Evolutionary conservation across 2,329 filamentous ascomycete genomes (phyloP), one percentile per base, ranked within the genome.

Genomic region (Aspergillus sp.): DNA sequence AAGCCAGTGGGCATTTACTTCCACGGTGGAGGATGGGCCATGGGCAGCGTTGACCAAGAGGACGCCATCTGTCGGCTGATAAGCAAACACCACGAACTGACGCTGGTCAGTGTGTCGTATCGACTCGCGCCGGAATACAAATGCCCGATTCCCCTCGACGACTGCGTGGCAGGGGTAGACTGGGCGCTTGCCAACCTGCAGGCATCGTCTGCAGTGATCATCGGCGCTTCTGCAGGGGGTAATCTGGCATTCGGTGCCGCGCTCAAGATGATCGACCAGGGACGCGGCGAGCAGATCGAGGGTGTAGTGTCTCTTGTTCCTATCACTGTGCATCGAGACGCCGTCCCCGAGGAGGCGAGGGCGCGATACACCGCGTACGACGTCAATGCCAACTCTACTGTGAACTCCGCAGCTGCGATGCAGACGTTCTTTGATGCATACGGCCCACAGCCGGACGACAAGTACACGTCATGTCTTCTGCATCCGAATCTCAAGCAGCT

Each of bases 221-320:
- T 71, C 11, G 76, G 76, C 19, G 66, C 66, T 4, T 77, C 75
- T 8, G 76, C 76, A 12, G 76, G 76, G 33, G 75, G 67, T 15
- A 70, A 72, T 20, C 62, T 77, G 19, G 73, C 74, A 0, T 66
- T 78, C 8, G 70, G 68, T 11, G 58, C 69, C 13, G 75, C 73
- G 19, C 66, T 78, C 56, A 71, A 66, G 54, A 63, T 76, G 12
- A 65, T 77, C 51, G 75, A 77, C 50, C 68, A 72, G 19, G 72
- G 70, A 2, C 50, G 68, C 5, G 69, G 66, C 20, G 64, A 70
- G 24, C 60, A 65, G 2, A 56, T 79, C n/a, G 68, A 72, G n/a
- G 76, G 76, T 22, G 68, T 78, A 3, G 61, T 75, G 3, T 71
- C 71, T 1, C 59, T 75, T 17, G 71, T 75, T 5, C 76, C 76